Evolutionary conservation across 169 alveolate genomes (phyloP), one percentile per base, ranked within the genome.

Genomic region (Plasmodium knowlesi): DNA sequence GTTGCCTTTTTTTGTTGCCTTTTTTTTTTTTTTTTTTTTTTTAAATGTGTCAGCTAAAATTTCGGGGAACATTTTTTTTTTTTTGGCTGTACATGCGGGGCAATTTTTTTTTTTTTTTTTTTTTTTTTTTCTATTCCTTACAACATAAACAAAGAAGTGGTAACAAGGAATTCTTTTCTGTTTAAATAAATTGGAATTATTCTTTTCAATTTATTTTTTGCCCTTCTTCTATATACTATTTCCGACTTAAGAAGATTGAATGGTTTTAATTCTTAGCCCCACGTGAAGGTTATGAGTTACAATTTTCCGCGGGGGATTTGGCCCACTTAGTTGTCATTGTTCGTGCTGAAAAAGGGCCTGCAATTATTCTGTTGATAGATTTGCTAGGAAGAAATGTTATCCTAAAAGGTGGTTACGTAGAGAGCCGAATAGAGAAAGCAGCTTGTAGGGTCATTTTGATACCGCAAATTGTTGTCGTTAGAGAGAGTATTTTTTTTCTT

Each of bases 1-100:
- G 16, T 43, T 43, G 53, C 53, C 53, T 43, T 43, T 43, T 43
- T 43, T 43, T 43, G 16, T 1, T 46, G 57, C 57, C 57, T 46
- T 50, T 50, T 50, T 80, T 19, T 80, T 80, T 39, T 78, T 41
- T 41, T 78, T 78, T 78, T 78, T 78, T 78, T 79, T 79, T 79
- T 25, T 4, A 79, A 79, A 79, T 79, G 84, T 30, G 84, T 79
- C 57, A 43, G 25, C 84, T 50, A 28, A 16, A 0, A 67, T 67
- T 16, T 25, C 28, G 70, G 84, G n/a, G 39, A n/a, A 79, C n/a
- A 39, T 37, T 10, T 79, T 41, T 37, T 10, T 79, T 41, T 37
- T 79, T 34, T 19, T n/a, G 54, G 46, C 39, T 79, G 54, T 61
- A 79, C 54, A 76, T 16, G 22, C 34, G 22, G 14, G n/a, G 80